These are phyloP conservation scores for Conoideocrella luteorostrata DNA, from an alignment of 2,329 filamentous ascomycete genomes.

Conservation along the genomic window DNA sequence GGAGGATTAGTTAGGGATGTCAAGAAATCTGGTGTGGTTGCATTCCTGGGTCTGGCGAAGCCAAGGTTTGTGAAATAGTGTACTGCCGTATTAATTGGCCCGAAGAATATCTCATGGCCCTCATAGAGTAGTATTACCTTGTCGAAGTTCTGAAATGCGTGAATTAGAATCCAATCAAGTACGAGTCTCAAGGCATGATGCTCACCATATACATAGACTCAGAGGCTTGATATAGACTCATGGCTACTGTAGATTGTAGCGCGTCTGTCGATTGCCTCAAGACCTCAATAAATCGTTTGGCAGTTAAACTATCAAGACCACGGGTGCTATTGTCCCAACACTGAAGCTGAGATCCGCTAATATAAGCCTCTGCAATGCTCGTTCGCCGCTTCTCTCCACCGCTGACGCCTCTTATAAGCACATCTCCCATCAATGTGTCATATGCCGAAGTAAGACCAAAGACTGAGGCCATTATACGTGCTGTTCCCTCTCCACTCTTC, in stretches of 20 bases:
- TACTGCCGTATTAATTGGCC: conserved; percentile 55
- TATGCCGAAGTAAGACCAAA: no score
- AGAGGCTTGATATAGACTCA: conserved; percentile 66
- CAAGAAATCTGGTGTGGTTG: conserved; percentile 69
- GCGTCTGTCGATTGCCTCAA: conserved; percentile 61
- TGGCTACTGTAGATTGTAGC: conserved; percentile 63
- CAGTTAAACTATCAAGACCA: conserved; percentile 66
- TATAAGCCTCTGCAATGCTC: conserved; percentile 63
- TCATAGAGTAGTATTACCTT: conserved; percentile 70
- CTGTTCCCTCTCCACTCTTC: no score
- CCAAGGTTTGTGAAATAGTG: conserved; percentile 66
- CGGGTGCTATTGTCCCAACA: conserved; percentile 71
- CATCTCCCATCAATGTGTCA: conserved; percentile 63
- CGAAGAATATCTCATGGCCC: conserved; percentile 68
- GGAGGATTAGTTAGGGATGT: conserved; percentile 71
- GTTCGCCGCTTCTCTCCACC: conserved; percentile 68
- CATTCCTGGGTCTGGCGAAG: conserved; percentile 63
- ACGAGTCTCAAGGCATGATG: no score
- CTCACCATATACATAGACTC: conserved; percentile 60
- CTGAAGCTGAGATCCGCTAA: conserved; percentile 53
- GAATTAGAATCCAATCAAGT: no score
- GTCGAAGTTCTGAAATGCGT: conserved; percentile 65
- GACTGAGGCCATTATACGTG: no score
- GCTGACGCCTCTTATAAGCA: conserved; percentile 56
- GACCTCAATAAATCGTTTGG: conserved; percentile 63